phyloP scores from a whole-genome alignment of 2,329 filamentous ascomycete species.

The Lizonia empirigonia region DNA sequence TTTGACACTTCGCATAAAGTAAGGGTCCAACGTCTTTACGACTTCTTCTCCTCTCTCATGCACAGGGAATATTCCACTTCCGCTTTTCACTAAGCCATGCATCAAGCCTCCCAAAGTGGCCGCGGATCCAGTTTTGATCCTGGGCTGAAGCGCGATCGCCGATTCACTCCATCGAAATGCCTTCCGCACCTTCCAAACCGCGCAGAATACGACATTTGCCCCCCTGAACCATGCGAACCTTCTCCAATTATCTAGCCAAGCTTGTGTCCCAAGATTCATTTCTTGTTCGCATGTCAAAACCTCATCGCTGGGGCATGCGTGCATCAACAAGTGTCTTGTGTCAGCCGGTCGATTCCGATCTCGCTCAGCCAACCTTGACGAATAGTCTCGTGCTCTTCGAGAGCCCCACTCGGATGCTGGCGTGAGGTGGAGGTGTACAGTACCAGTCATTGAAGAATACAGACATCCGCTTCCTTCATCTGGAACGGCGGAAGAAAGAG shows the following conservation, averaged over 20 bases:
- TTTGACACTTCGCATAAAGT: conserved; percentile 1
- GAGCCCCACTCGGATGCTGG: conserved; percentile 6
- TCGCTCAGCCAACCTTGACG: not conserved
- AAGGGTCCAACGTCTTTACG: conserved; percentile 5
- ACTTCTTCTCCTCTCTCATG: not conserved
- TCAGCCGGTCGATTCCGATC: conserved; percentile 19
- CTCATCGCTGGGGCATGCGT: too few relatives aligned
- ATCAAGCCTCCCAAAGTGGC: conserved; percentile 9
- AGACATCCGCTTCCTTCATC: not conserved
- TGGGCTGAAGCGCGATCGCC: conserved; percentile 21
- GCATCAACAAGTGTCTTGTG: conserved; percentile 9
- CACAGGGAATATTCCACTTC: conserved; percentile 9
- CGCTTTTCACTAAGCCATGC: conserved; percentile 14
- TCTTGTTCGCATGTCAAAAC: not conserved
- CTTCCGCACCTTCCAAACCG: not conserved
- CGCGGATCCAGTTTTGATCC: conserved; percentile 18
- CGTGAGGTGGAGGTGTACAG: conserved; percentile 3
- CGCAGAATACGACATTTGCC: not conserved
- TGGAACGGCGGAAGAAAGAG: conserved; percentile 1
- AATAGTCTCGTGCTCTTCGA: conserved; percentile 1
- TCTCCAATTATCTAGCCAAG: not conserved
- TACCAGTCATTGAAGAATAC: not conserved
- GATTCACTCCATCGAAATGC: conserved; percentile 14
- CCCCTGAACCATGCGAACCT: not conserved
- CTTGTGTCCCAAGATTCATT: not conserved